Conservation (phyloP, 164 flowering plant genomes). For the Liriodendron chinense region DNA sequence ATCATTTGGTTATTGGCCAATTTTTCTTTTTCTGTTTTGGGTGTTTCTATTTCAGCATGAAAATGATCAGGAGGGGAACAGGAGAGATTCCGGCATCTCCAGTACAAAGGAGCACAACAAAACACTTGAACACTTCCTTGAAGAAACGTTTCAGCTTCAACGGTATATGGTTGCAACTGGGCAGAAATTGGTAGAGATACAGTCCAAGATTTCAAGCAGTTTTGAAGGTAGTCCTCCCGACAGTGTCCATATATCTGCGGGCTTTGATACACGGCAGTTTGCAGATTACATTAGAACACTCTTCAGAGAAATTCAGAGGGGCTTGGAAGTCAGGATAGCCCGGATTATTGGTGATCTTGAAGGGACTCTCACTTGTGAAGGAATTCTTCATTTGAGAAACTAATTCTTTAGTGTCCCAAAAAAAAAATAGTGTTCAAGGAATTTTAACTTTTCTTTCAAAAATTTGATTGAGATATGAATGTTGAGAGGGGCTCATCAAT, state of each 20-base stretch:
- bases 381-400: constrained; percentile 39
- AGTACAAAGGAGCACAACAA: constrained; percentile 49
- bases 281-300: constrained; percentile 52
- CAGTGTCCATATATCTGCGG: constrained; percentile 27
- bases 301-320: constrained; percentile 77
- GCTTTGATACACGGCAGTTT: constrained; percentile 61
- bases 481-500: no score
- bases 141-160: constrained; percentile 90
- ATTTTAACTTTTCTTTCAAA: no score
- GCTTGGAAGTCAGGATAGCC: constrained; percentile 74
- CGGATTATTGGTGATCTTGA: constrained; percentile 85
- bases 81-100: constrained; percentile 20
- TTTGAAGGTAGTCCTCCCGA: constrained; percentile 25
- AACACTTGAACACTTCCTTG: constrained; percentile 60
- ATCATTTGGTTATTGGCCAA: no score
- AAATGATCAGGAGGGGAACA: constrained; percentile 25
- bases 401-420: constrained; percentile 6
- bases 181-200: constrained; percentile 76
- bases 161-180: constrained; percentile 91
- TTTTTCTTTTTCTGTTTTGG: not conserved
- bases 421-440: no score
- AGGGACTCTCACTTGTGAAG: constrained; percentile 83
- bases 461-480: no score
- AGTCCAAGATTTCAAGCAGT: constrained; percentile 52
- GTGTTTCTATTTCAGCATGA: constrained; percentile 39